A percentile compares a stretch with the other conserved stretches of the same genome.
phyloP scores from a whole-genome alignment of 2,329 filamentous ascomycete species.

The Claviceps fusiformis region DNA sequence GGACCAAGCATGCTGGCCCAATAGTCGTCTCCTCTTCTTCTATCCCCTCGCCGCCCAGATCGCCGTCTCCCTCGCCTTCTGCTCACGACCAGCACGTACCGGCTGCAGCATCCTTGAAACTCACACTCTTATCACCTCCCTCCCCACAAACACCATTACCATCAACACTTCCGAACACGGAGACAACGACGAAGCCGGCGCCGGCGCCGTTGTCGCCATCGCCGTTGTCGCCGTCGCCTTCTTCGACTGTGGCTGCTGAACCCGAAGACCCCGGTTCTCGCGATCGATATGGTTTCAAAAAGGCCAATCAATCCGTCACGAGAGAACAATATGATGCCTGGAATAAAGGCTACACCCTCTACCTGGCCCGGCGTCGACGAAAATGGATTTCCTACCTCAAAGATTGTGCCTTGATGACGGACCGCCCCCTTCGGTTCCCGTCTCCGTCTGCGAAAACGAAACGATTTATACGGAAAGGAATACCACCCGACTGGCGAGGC shows the following conservation, averaged over 20 bases:
- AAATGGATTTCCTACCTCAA: slow-evolving; percentile 75
- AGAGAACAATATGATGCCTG: slow-evolving; percentile 69
- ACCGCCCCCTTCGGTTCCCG: slow-evolving; percentile 64
- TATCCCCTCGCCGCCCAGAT: slow-evolving; percentile 6
- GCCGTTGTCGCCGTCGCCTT: no score
- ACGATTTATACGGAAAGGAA: slow-evolving; percentile 81
- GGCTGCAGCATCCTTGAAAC: not conserved
- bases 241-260: slow-evolving; percentile 11
- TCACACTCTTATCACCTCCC: slow-evolving; percentile 4
- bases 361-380: slow-evolving; percentile 57
- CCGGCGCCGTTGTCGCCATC: no score
- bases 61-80: not conserved
- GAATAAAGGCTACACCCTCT: slow-evolving; percentile 61
- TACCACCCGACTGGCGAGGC: slow-evolving; percentile 88
- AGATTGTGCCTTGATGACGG: slow-evolving; percentile 59
- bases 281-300: slow-evolving; percentile 87
- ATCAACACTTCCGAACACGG: not conserved
- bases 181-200: not conserved
- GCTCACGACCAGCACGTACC: not conserved
- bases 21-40: slow-evolving; percentile 1
- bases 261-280: slow-evolving; percentile 40
- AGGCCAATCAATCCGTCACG: slow-evolving; percentile 66
- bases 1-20: slow-evolving; percentile 4
- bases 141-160: slow-evolving; percentile 8
- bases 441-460: slow-evolving; percentile 71